Base-by-base conservation (phyloP, 2,329 filamentous ascomycete genomes). In the Neodidymelliopsis sp. region DNA sequence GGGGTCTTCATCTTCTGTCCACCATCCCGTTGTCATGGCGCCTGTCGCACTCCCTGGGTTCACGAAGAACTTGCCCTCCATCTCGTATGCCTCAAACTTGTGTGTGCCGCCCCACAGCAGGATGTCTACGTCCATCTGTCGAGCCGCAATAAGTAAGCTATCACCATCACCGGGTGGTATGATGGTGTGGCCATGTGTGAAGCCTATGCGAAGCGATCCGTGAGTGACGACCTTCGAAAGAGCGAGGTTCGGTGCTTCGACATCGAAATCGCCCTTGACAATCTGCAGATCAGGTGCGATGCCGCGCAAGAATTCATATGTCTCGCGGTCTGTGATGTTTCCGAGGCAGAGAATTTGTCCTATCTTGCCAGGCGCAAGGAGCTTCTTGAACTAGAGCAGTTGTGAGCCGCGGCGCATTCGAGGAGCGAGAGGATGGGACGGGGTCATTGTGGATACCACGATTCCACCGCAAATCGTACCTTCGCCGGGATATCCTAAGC, bases 121-220 rank as follows among this genome's bases (percentile, higher is more conserved):
- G 23, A 88, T 81, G 70, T 88, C 85, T 2, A 88, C 85, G 63
- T 88, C 85, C 84, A 88, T 87, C 70, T 88, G 85, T 27, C 85
- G 77, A 33, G 85, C 85, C 4, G 85, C 84, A 53, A 88, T 88
- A 60, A 88, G 74, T 55, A 88, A 66, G 29, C 81, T 82, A 67
- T 88, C 85, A 18, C 85, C 82, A 69, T 88, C 85, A 22, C 83
- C 83, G 0, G 81, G 84, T n/a, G 85, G 84, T 48, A 88, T 82
- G 60, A 88, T 86, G n/a, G 84, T 86, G 63, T 88, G 85, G 34
- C 85, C 85, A 73, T 88, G 86, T 23, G 85, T 88, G 69, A 88
- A 87, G 39, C 85, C 85, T 64, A 88, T 87, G 29, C 85, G 81
- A 31, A 88, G 76, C 56, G 79, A 81, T 41, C 86, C 86, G 67